Base-by-base conservation (phyloP, 768 basidiomycete genomes). In the Candolleomyces aberdarensis region DNA sequence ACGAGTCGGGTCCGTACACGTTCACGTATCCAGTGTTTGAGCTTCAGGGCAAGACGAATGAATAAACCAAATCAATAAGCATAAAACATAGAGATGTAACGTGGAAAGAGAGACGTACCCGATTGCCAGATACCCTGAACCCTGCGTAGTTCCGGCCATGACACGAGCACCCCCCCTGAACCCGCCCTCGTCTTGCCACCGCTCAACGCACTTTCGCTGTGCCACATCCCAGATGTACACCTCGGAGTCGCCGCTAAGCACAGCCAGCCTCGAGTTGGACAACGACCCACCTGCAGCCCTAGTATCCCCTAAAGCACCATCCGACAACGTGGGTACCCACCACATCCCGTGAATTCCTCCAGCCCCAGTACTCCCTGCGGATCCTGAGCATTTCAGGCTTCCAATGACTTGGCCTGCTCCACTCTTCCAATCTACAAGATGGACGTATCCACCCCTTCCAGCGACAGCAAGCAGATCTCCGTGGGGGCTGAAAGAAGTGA, bases 161-260 rank as follows among this genome's bases (percentile, higher is more conserved):
- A 72, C 72, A 20, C 72, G 64, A 8, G 74, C 75, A 46, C 74
- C 72, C 63, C 73, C 71, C 43, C 91, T 89, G 67, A 86, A 94
- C 1, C 88, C 90, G 22, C 91, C 89, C 52, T 93, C 91, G 72
- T 95, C 94, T 60, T 83, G 89, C 97, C 97, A 98, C 63, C 89
- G 81, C 62, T 83, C 80, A 14, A 92, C 74, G 71, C 96, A 96
- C 62, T 83, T 76, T 61, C 92, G 77, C 67, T 88, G 82, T 0
- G 86, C 86, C 1, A 98, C 81, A 75, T 98, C 92, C 95, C 96
- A 99, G 9, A 96, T 76, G 71, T 94, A 97, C 11, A 97, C 87
- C 72, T 97, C 92, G 0, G 91, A 83, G 64, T 78, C 94, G 74
- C 75, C 91, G 77, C 59, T 93, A 82, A 72, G 87, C 64, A 65